Base-by-base conservation (phyloP, 768 basidiomycete genomes). In the Suillus subaureus region DNA sequence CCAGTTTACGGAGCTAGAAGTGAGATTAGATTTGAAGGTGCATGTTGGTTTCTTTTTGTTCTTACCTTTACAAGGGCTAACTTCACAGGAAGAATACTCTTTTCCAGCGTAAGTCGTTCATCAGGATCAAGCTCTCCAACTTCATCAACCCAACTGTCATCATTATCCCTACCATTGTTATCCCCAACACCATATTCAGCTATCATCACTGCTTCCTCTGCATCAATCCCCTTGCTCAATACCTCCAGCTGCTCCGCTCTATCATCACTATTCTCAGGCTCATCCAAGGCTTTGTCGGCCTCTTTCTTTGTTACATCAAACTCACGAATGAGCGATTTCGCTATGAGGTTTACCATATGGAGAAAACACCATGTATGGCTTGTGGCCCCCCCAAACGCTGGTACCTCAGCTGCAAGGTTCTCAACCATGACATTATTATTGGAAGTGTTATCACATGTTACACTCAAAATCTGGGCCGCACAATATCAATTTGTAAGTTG, bases 61-160 rank as follows among this genome's bases (percentile, higher is more conserved):
- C 58, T 60, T 47, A 72, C 70, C 67, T 73, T 73, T 4, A 69
- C 43, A 4, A 73, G 62, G 6, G 67, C 62, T 6, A 68, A 23
- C 6, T 45, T 52, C 4, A 73, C 65, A 0, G 70, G 72, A 5
- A 31, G 31, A 4, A 72, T 63, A 6, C 51, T 57, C 43, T 11
- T 9, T 45, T 45, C 21, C 45, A 45, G 21, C 21, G 0, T n/a
- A 3, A n/a, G 39, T 13, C 42, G 40, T 40, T 71, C 61, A 13
- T n/a, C 65, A 69, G 43, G 11, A 18, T 26, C 9, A 12, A 62
- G 12, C 52, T 62, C 47, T 56, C 26, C 9, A 11, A 37, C 35
- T 13, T 56, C 55, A 56, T 28, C 26, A 31, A 31, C 39, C 39
- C 39, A 40, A 40, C 13, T 15, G 1, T 40, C 39, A 15, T 40